Conservation (phyloP, 176 grass and related monocot genomes). For the Aegilops umbellulata region DNA sequence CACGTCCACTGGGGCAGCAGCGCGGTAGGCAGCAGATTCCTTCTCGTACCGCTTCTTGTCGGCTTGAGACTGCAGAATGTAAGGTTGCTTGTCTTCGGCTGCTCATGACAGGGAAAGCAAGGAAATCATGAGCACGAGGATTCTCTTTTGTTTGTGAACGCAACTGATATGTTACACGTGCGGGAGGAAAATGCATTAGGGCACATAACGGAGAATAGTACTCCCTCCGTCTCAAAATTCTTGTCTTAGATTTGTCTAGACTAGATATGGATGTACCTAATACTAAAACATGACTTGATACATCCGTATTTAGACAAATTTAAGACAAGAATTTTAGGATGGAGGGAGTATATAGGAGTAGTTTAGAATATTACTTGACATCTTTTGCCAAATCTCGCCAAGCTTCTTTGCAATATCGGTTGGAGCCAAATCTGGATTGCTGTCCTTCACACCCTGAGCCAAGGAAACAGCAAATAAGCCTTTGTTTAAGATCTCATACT, state of each 20-base stretch:
- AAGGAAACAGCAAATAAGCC: conserved; percentile 25
- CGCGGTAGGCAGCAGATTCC: conserved; percentile 61
- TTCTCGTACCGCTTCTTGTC: conserved; percentile 77
- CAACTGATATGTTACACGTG: background rate
- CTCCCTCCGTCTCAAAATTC: too few species aligned
- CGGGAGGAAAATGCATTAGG: background rate
- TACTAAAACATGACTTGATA: too few species aligned
- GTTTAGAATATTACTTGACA: conserved; percentile 66
- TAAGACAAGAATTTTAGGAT: too few species aligned
- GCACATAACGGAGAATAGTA: conserved; percentile 17
- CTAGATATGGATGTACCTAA: too few species aligned
- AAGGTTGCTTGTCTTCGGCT: conserved; percentile 82
- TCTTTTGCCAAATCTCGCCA: conserved; percentile 85
- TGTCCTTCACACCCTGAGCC: conserved; percentile 68
- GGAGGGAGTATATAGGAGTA: too few species aligned
- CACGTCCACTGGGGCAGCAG: conserved; percentile 35
- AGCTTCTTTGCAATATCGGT: conserved; percentile 77
- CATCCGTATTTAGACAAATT: too few species aligned
- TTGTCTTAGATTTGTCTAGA: too few species aligned
- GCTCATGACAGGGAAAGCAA: conserved; percentile 11
- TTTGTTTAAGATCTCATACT: conserved; percentile 1
- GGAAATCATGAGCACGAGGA: background rate
- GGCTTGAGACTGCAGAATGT: conserved; percentile 58
- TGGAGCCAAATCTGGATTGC: conserved; percentile 63
- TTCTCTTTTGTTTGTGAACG: background rate